Base-by-base conservation (phyloP, 2,329 filamentous ascomycete species). In the Coniochaeta sp. region DNA sequence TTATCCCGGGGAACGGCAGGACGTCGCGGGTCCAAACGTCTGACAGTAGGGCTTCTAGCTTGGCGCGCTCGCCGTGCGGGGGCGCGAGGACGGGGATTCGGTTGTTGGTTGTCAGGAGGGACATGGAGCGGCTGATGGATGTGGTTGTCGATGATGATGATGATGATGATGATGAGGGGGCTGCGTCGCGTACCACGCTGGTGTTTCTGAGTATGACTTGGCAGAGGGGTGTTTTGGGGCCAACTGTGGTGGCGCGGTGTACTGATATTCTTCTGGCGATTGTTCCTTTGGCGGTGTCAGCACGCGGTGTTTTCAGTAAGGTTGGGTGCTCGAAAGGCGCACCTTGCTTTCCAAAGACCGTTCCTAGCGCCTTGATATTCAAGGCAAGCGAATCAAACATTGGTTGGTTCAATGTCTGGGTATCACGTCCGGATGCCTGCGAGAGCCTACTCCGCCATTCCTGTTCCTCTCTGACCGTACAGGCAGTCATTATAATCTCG, bases 161-260 rank as follows among this genome's bases (percentile, higher is more conserved):
- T 17, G 82, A 73, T 7, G 76, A 71, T 6, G 31, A 57, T 4
- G 54, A 36, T 17, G 47, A 52, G 16, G 24, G 14, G 24, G 47
- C 1, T 6, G 24, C 43, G 50, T 88, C 83, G 66, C 86, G 88
- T 55, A 85, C 78, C 2, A 84, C 82, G 66, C 87, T 87, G 0
- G 93, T 96, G 68, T 96, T 96, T 69, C 90, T 93, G 69, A 97
- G 85, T 56, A 96, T 89, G 58, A 96, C 86, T 68, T 95, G 90
- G 63, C 83, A 89, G 58, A 89, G 73, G 44, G 86, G 81, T 16
- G 84, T 82, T 66, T 86, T 90, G 16, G 86, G 80, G 17, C 89
- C 87, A 26, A 92, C 79, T 0, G 91, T 91, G 1, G 88, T 87
- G 31, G 91, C 85, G 62, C 91, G 83, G 66, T 93, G 90, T 63